Evolutionary conservation across 1,139 yeast genomes (phyloP).

Genomic region (Diutina scorzettiae): DNA sequence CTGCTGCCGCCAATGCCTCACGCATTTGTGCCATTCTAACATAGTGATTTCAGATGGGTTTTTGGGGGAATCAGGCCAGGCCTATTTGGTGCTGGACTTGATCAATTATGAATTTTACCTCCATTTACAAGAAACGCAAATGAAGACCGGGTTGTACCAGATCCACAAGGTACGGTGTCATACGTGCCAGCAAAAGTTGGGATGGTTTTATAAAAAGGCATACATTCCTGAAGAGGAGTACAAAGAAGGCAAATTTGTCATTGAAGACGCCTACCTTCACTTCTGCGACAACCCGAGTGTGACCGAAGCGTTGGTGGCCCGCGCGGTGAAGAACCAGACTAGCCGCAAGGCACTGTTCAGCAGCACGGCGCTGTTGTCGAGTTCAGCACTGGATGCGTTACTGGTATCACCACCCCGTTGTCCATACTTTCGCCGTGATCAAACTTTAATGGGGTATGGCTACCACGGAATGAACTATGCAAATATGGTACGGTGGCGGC

Average conservation of each 20-base stretch:
- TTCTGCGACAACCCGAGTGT: neutral
- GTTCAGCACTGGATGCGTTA: neutral
- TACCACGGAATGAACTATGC: slow-evolving; percentile 1
- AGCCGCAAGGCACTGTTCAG: neutral
- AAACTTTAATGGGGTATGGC: neutral
- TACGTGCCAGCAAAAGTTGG: slow-evolving; percentile 50
- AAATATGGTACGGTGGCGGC: neutral
- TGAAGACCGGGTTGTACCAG: slow-evolving; percentile 63
- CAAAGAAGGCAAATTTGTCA: slow-evolving; percentile 70
- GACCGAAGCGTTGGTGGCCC: neutral
- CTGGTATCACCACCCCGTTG: neutral
- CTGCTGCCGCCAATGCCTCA: slow-evolving; percentile 39
- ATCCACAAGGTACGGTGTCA: slow-evolving; percentile 56
- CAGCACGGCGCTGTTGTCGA: neutral
- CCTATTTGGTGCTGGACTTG: slow-evolving; percentile 37
- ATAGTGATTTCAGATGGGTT: slow-evolving; percentile 39
- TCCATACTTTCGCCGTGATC: neutral
- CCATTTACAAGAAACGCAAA: slow-evolving; percentile 25
- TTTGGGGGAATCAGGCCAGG: slow-evolving; percentile 40
- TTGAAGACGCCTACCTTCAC: slow-evolving; percentile 34
- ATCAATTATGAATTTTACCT: slow-evolving; percentile 29
- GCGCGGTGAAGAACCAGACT: neutral
- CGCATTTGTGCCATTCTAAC: slow-evolving; percentile 37
- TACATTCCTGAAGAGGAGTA: slow-evolving; percentile 45
- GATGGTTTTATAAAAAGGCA: slow-evolving; percentile 70